A percentile compares a stretch with the other conserved stretches of the same genome.
Evolutionary conservation across 164 flowering plant species (phyloP).

Genomic region (Nelumbo lutea): DNA sequence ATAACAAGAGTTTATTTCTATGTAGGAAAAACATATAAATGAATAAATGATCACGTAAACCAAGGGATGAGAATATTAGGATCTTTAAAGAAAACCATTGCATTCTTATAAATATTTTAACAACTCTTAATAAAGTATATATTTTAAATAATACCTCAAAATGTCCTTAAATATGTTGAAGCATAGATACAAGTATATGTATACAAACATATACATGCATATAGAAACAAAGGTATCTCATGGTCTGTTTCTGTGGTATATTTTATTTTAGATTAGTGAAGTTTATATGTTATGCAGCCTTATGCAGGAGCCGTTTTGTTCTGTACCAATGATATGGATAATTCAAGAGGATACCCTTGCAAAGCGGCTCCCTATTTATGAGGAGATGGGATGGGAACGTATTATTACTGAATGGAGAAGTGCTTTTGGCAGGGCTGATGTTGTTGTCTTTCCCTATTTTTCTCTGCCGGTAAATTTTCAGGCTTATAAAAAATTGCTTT

Average conservation of each 20-base stretch:
- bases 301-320: slow-evolving; percentile 98
- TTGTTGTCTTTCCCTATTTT: slow-evolving; percentile 76
- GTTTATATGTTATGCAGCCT: slow-evolving; percentile 91
- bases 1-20: too few species aligned
- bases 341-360: slow-evolving; percentile 83
- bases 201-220: too few species aligned
- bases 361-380: slow-evolving; percentile 59
- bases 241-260: slow-evolving; percentile 23
- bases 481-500: background rate
- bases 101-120: too few species aligned
- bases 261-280: slow-evolving; percentile 50
- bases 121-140: too few species aligned
- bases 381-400: slow-evolving; percentile 54
- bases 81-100: too few species aligned
- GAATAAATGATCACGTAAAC: too few species aligned
- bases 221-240: too few species aligned
- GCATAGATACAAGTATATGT: too few species aligned
- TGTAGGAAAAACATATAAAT: too few species aligned
- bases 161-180: too few species aligned
- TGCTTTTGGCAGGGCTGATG: slow-evolving; percentile 75
- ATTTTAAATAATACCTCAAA: too few species aligned
- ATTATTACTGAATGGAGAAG: slow-evolving; percentile 71
- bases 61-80: too few species aligned
- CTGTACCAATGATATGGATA: slow-evolving; percentile 88
- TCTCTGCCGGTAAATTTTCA: slow-evolving; percentile 62